Base-by-base conservation (phyloP, 106 monocot genomes). In the Xerophyta viscosa region DNA sequence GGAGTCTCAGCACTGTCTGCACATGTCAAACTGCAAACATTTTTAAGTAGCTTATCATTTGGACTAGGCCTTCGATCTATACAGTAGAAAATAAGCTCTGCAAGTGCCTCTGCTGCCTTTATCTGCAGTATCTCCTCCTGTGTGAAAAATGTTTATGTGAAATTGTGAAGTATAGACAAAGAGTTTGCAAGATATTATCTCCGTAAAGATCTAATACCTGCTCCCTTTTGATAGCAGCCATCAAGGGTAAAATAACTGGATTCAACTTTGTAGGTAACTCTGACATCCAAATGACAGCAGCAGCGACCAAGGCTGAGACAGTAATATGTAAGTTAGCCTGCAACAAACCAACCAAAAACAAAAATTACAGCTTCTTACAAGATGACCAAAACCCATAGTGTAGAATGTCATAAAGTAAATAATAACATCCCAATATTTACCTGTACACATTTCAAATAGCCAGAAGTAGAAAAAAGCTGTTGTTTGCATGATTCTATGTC, bases 381-480 rank as follows among this genome's bases (percentile, higher is more conserved):
- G 4, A 22, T 13, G 5, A 44, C 15, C 24, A 6, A n/a, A n/a
- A n/a, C n/a, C n/a, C n/a, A n/a, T n/a, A n/a, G n/a, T n/a, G n/a
- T n/a, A 36, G 33, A 36, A 11, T 6, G 33, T 36, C 33, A 36
- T 8, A 17, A 44, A 44, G 43, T 44, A 44, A 44, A 14, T 14
- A 4, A 44, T 3, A 7, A 19, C 3, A 45, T 15, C 29, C 22
- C 14, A 46, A 5, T 1, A 71, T 37, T 21, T 1, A 88, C 94
- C 88, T 94, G 94, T 58, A 96, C 78, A 37, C 89, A 85, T 66
- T 85, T 96, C 48, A 96, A 82, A 66, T 96, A 96, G 50, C 85
- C 84, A 33, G 88, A 50, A 25, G 89, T 89, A 65, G 88, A 69
- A 13, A 96, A 54, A 29, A 96, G 73, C 27, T 64, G 84, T 29